phyloP scores from a whole-genome alignment of 2,329 filamentous ascomycete species.

The Pseudodiploospora longispora region DNA sequence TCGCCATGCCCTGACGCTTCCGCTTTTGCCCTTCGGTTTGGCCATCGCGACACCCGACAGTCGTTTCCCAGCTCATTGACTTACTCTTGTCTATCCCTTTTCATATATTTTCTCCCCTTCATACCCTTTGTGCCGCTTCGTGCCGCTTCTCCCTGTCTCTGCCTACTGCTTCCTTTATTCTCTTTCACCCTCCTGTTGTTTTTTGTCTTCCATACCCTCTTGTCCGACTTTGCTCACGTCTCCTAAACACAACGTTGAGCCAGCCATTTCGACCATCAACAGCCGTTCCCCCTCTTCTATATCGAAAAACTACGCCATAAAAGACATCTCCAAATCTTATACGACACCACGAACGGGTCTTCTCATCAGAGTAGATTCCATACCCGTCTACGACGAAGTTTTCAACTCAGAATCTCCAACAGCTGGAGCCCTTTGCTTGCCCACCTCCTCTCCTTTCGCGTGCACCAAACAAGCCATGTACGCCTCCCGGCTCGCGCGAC shows the following conservation, averaged over 20 bases:
- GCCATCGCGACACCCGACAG: no score
- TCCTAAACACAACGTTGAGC: background rate
- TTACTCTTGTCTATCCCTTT: no score
- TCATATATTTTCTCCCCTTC: background rate
- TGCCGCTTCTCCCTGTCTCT: conserved; percentile 2
- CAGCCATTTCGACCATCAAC: background rate
- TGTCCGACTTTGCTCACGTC: background rate
- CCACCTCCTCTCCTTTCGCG: background rate
- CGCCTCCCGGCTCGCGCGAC: conserved; percentile 33
- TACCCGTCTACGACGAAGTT: no score
- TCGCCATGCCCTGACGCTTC: no score
- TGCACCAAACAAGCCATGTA: conserved; percentile 32
- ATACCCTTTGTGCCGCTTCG: conserved; percentile 5
- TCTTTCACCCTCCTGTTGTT: conserved; percentile 5
- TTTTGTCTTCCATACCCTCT: conserved; percentile 1
- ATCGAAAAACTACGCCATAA: no score
- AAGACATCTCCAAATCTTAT: background rate
- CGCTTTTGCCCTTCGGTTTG: no score
- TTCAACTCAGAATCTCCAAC: no score
- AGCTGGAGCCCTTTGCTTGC: background rate
- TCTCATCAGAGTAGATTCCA: conserved; percentile 9
- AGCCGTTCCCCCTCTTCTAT: no score
- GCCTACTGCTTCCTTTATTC: conserved; percentile 1
- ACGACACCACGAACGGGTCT: conserved; percentile 1
- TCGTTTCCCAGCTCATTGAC: no score